Evolutionary conservation across 2,329 filamentous ascomycete species (phyloP).

Genomic region (Cephalotrichum gorgonifer): DNA sequence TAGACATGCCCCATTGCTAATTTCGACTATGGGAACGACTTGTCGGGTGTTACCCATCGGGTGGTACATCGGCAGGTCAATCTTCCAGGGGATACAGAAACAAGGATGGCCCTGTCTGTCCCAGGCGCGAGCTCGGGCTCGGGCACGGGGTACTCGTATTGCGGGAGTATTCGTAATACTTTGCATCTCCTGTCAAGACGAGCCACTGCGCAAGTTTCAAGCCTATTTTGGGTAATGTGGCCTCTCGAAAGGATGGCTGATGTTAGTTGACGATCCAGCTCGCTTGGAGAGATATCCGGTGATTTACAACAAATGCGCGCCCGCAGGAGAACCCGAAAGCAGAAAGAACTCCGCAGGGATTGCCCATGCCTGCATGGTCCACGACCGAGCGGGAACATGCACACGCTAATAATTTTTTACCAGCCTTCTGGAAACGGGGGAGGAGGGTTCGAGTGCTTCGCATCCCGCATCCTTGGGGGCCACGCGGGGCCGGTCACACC

Average conservation of each 20-base stretch:
- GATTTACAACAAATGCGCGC: constrained; percentile 1
- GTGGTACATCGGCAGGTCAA: neutral
- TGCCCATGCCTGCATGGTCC: no score
- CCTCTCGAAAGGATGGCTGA: neutral
- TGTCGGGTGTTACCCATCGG: neutral
- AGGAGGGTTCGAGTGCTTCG: neutral
- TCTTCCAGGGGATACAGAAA: neutral
- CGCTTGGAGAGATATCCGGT: neutral
- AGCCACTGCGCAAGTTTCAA: neutral
- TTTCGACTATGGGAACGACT: neutral
- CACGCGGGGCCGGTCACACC: neutral
- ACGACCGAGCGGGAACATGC: neutral
- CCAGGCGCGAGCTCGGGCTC: no score
- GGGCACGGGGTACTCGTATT: no score
- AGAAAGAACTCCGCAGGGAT: neutral
- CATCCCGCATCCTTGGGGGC: neutral
- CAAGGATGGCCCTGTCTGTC: no score
- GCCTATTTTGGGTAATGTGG: neutral
- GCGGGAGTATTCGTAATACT: no score
- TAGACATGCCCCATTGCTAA: neutral
- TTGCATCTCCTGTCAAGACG: no score
- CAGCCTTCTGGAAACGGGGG: no score
- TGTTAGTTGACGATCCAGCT: neutral
- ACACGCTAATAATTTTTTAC: neutral
- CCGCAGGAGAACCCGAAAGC: neutral